These are phyloP conservation scores for Imleria badia DNA, from an alignment of 768 basidiomycete genomes.

Conservation along the genomic window DNA sequence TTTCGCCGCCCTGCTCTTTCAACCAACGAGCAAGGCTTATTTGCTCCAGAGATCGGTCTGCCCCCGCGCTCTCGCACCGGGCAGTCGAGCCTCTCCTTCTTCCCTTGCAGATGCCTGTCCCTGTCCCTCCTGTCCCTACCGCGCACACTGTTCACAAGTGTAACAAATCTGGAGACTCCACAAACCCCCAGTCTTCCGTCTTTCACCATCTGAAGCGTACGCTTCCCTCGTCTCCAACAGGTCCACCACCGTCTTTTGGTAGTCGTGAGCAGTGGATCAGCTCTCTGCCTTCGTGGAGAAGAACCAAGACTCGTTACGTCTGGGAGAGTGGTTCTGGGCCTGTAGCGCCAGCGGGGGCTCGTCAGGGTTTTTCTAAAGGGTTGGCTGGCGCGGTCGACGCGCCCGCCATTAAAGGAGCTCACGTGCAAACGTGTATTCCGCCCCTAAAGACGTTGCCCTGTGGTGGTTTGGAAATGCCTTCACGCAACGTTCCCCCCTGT, in stretches of 20 bases:
- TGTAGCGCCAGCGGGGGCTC: constrained; percentile 11
- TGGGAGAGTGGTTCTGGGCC: constrained; percentile 55
- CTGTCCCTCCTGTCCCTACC: constrained; percentile 62
- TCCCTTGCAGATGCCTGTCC: constrained; percentile 80
- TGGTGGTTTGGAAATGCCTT: constrained; percentile 14
- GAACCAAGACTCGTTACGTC: constrained; percentile 62
- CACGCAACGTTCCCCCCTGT: constrained; percentile 28
- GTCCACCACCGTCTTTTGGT: constrained; percentile 62
- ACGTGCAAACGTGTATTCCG: constrained; percentile 84
- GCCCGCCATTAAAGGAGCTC: constrained; percentile 80
- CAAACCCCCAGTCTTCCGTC: constrained; percentile 39
- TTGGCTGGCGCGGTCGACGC: constrained; percentile 78
- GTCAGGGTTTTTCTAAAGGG: constrained; percentile 69
- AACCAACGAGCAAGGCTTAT: constrained; percentile 37
- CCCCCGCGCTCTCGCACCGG: constrained; percentile 44
- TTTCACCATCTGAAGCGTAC: constrained; percentile 56
- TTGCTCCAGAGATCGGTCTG: constrained; percentile 45
- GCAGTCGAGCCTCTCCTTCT: constrained; percentile 41
- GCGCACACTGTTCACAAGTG: constrained; percentile 69
- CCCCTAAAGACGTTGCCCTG: constrained; percentile 44
- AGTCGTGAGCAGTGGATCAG: constrained; percentile 73
- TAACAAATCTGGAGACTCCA: constrained; percentile 41
- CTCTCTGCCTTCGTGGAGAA: constrained; percentile 70
- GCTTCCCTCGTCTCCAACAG: constrained; percentile 58
- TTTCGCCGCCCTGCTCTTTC: constrained; percentile 38